Evolutionary conservation across 148 eudicot species (phyloP).

Genomic region (Drosera capensis): DNA sequence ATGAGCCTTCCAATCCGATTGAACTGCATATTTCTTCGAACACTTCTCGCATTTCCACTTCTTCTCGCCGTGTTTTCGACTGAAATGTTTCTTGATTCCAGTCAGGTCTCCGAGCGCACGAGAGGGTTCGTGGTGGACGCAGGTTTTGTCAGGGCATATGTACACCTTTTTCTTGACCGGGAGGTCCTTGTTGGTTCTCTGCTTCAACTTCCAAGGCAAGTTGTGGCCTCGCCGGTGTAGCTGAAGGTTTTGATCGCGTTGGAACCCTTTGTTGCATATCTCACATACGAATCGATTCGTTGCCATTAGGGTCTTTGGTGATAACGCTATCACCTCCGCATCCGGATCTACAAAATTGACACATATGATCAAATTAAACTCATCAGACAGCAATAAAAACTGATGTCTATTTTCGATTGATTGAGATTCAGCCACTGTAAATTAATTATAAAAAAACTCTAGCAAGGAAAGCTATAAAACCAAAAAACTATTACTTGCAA

Average conservation of each 20-base stretch:
- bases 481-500: too few relatives aligned
- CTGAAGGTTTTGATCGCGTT: conserved; percentile 83
- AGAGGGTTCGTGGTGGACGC: conserved; percentile 56
- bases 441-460: too few relatives aligned
- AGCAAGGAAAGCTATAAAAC: too few relatives aligned
- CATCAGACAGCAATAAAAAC: too few relatives aligned
- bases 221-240: conserved; percentile 81
- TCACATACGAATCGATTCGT: conserved; percentile 78
- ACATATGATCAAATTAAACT: too few relatives aligned
- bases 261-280: conserved; percentile 90
- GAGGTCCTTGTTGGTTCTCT: conserved; percentile 38
- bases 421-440: too few relatives aligned
- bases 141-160: conserved; percentile 60
- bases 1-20: conserved; percentile 94
- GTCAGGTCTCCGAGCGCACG: conserved; percentile 79
- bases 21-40: conserved; percentile 85
- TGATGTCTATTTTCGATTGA: too few relatives aligned
- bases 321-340: conserved; percentile 76
- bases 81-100: conserved; percentile 79
- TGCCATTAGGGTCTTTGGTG: conserved; percentile 79
- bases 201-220: conserved; percentile 72
- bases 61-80: conserved; percentile 85
- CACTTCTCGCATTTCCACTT: conserved; percentile 95
- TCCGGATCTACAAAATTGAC: too few relatives aligned
- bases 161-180: conserved; percentile 53